phyloP scores from a whole-genome alignment of 2,329 filamentous ascomycete species.

The Penicillium sp. region DNA sequence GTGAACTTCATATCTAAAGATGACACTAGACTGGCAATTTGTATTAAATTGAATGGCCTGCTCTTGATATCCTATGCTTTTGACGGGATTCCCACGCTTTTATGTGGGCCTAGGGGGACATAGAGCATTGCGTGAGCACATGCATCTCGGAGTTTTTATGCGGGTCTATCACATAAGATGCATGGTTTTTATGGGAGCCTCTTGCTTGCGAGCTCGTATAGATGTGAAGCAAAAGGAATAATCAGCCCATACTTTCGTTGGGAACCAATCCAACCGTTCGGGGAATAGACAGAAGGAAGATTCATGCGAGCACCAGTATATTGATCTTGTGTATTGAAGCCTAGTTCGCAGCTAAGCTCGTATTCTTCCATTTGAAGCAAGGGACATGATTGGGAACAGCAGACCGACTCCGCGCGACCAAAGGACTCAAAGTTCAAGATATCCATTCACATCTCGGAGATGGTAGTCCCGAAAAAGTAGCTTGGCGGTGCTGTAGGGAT shows the following conservation, averaged over 20 bases:
- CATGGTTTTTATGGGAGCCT: not conserved
- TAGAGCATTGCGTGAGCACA: not conserved
- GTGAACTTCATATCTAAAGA: slow-evolving; percentile 7
- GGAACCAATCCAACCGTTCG: not conserved
- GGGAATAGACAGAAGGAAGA: not conserved
- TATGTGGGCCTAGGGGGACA: not conserved
- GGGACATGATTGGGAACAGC: slow-evolving; percentile 1
- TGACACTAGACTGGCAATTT: not conserved
- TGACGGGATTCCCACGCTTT: not conserved
- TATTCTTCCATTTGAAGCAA: slow-evolving; percentile 1
- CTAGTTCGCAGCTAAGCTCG: slow-evolving; percentile 1
- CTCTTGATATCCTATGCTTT: not conserved
- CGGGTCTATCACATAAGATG: not conserved
- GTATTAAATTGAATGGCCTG: not conserved
- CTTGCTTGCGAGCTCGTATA: not conserved
- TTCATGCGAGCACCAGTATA: slow-evolving; percentile 9
- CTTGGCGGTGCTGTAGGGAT: not conserved
- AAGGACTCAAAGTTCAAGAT: slow-evolving; percentile 4
- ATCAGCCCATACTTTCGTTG: not conserved
- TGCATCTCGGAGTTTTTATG: slow-evolving; percentile 1
- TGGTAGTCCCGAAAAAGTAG: slow-evolving; percentile 11
- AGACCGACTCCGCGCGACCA: not conserved
- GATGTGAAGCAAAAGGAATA: not conserved
- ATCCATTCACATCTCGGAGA: slow-evolving; percentile 12
- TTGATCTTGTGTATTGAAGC: slow-evolving; percentile 8